These are phyloP conservation scores for Panaeolus papilionaceus DNA, from an alignment of 768 basidiomycete species.

Conservation along the genomic window DNA sequence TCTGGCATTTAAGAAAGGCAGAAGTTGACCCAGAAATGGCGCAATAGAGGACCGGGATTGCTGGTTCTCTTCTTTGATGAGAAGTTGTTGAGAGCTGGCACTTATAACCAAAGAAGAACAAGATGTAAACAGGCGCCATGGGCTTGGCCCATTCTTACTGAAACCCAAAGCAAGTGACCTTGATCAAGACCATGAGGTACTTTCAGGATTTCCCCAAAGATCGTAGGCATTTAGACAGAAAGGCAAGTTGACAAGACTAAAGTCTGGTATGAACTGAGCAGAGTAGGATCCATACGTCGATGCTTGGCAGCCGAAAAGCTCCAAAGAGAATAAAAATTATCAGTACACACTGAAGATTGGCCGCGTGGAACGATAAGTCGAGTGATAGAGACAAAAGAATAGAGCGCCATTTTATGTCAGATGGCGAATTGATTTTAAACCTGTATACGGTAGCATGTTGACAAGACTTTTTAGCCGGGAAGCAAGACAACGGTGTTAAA, in stretches of 20 bases:
- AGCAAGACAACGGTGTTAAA: too few species aligned
- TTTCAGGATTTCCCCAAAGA: neutral
- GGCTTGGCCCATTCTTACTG: conserved; percentile 17
- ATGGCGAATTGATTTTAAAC: neutral
- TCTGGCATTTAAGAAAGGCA: conserved; percentile 12
- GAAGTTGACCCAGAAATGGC: conserved; percentile 22
- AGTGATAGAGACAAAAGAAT: neutral
- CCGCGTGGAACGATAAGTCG: neutral
- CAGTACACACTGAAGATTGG: neutral
- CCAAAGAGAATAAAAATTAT: neutral
- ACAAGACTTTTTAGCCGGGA: neutral
- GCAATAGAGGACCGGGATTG: conserved; percentile 28
- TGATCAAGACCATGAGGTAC: conserved; percentile 2
- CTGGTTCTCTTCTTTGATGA: conserved; percentile 22
- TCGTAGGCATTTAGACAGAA: neutral
- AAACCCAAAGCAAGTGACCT: conserved; percentile 4
- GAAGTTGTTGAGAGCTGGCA: neutral
- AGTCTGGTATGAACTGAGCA: neutral
- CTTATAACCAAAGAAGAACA: conserved; percentile 8
- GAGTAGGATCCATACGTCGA: neutral
- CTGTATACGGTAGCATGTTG: neutral
- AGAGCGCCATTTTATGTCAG: neutral
- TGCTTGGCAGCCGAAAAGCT: conserved; percentile 5
- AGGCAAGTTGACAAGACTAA: neutral
- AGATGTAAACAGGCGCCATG: neutral